A percentile compares a stretch with the other conserved stretches of the same genome.
Conservation (phyloP, 2,329 filamentous ascomycete species). For the Beauveria brongniartii region DNA sequence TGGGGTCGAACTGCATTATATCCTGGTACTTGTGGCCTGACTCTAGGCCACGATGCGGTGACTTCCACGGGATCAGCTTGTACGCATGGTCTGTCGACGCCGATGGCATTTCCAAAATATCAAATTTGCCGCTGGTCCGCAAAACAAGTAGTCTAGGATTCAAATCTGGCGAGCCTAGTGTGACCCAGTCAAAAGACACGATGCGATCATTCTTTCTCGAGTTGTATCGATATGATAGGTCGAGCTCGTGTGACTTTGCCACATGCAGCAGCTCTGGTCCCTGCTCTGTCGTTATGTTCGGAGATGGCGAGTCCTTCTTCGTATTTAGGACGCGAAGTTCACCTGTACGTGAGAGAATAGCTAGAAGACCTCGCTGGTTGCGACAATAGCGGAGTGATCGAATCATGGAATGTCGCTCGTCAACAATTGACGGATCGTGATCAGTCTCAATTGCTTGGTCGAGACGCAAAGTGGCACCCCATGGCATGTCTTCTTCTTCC, state of each 20-base stretch:
- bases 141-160: conserved; percentile 52
- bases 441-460: conserved; percentile 50
- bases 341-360: conserved; percentile 53
- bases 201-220: conserved; percentile 50
- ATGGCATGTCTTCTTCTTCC: conserved; percentile 53
- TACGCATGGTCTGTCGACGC: conserved; percentile 50
- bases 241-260: conserved; percentile 52
- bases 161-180: conserved; percentile 45
- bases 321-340: conserved; percentile 56
- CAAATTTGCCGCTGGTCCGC: conserved; percentile 52
- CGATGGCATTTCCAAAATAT: conserved; percentile 54
- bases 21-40: conserved; percentile 44
- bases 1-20: conserved; percentile 51
- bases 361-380: conserved; percentile 52
- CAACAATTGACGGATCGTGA: conserved; percentile 38
- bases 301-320: conserved; percentile 42
- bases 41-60: conserved; percentile 49
- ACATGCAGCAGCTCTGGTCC: conserved; percentile 54
- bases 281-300: conserved; percentile 28
- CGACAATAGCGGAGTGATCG: conserved; percentile 56
- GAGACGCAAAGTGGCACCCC: conserved; percentile 52
- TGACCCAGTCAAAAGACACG: conserved; percentile 62
- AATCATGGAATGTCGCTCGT: conserved; percentile 53
- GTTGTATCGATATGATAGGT: conserved; percentile 46
- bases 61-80: conserved; percentile 53